Percentiles rank a stretch among this genome's conserved stretches.
Conservation (phyloP, 2,329 filamentous ascomycete genomes). For the Tolypocladium pustulatum region DNA sequence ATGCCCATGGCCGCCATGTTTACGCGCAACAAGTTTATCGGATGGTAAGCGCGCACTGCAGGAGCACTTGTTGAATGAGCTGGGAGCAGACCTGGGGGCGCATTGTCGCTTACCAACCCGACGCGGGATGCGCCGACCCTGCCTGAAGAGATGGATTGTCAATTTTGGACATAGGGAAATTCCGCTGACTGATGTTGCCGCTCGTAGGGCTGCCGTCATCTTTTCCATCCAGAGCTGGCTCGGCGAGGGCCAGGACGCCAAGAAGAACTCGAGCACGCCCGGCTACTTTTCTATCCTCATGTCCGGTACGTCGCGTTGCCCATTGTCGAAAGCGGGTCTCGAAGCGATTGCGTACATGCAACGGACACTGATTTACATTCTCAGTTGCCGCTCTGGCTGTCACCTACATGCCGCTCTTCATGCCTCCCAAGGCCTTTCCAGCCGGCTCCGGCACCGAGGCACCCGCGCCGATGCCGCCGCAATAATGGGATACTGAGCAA, state of each 20-base stretch:
- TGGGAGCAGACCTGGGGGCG: neutral
- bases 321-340: neutral
- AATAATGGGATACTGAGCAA: neutral
- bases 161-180: accelerated
- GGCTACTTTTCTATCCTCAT: slow-evolving; percentile 64
- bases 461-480: slow-evolving; percentile 10
- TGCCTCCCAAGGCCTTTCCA: slow-evolving; percentile 24
- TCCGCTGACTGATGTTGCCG: slow-evolving; percentile 2
- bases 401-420: slow-evolving; percentile 40
- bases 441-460: slow-evolving; percentile 23
- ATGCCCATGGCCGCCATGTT: slow-evolving; percentile 96
- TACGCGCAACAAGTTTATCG: slow-evolving; percentile 73
- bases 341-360: neutral
- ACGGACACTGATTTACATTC: slow-evolving; percentile 5
- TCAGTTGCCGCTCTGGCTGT: slow-evolving; percentile 50
- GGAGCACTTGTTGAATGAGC: neutral
- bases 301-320: slow-evolving; percentile 47
- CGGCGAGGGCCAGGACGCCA: slow-evolving; percentile 58
- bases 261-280: slow-evolving; percentile 57
- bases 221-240: slow-evolving; percentile 70
- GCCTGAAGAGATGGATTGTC: neutral
- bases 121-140: neutral
- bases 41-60: slow-evolving; percentile 36
- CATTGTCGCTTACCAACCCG: neutral
- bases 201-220: slow-evolving; percentile 56